Evolutionary conservation across 2,329 filamentous ascomycete genomes (phyloP).

Genomic region (Monilinia vaccinii-corymbosi): DNA sequence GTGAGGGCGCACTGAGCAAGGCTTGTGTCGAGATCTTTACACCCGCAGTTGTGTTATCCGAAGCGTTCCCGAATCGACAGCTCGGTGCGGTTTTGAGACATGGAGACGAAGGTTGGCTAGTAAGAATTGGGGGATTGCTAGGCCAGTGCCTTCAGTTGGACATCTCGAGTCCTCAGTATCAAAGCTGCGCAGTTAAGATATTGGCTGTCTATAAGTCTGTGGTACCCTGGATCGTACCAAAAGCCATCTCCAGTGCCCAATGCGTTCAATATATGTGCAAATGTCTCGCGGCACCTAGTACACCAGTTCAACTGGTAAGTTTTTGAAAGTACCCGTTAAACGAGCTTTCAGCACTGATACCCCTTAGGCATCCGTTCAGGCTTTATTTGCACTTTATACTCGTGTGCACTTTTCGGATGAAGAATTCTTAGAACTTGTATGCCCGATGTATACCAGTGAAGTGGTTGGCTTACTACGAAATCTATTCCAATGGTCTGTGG

Average conservation of each 20-base stretch:
- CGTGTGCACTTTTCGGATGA: conserved; percentile 65
- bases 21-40: conserved; percentile 93
- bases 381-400: conserved; percentile 73
- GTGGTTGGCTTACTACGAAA: conserved; percentile 63
- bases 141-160: conserved; percentile 61
- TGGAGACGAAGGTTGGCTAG: conserved; percentile 80
- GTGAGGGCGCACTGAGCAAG: conserved; percentile 76
- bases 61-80: conserved; percentile 68
- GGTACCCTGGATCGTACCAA: conserved; percentile 81
- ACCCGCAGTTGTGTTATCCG: conserved; percentile 61
- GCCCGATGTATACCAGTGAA: conserved; percentile 66
- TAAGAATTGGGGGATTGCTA: conserved; percentile 66
- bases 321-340: neutral
- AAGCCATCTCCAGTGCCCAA: conserved; percentile 63
- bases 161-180: conserved; percentile 56
- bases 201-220: conserved; percentile 70
- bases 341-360: conserved; percentile 15
- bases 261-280: conserved; percentile 63
- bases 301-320: conserved; percentile 64
- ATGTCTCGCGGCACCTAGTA: conserved; percentile 59
- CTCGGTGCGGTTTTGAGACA: conserved; percentile 54
- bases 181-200: conserved; percentile 63
- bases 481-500: conserved; percentile 70
- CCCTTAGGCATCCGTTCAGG: conserved; percentile 64
- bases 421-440: conserved; percentile 70